Base-by-base conservation (phyloP, 371 early-diverging fungal genomes). In the Lichtheimia ramosa region DNA sequence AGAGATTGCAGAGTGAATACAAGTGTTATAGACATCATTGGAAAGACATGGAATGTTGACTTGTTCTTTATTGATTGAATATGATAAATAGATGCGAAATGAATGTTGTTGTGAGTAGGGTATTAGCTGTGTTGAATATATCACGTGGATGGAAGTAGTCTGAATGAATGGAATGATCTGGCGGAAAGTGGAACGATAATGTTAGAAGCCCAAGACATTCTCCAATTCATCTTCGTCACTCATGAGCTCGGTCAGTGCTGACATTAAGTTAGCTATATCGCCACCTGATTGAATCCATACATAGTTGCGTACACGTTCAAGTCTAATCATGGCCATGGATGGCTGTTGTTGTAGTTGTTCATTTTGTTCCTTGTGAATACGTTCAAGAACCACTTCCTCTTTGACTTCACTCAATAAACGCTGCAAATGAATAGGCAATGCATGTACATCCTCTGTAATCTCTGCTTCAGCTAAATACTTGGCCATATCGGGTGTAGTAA, bases 171-270 rank as follows among this genome's bases (percentile, higher is more conserved):
- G 7, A 34, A 34, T 34, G 34, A 34, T 10, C 34, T 34, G 34
- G 34, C 34, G 46, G 46, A 46, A 46, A 46, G 46, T 46, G 46
- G 46, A 24, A n/a, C 8, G 27, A 16, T 34, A 5, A 1, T 20
- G 2, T 56, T 21, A 58, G 42, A 58, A 41, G n/a, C 43, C 62
- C 18, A 62, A 27, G 24, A 64, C 42, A 25, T 59, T 52, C 20
- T 66, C 62, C 49, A 68, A 59, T 54, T 68, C 65, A 54, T 70
- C 77, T 42, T 76, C 77, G 56, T 76, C 71, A 46, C 63, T 59
- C 27, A 76, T 58, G 3, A 76, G 55, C 56, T 76, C 69, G 49
- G 50, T 49, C 2, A 76, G 34, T 15, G 55, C 50, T 1, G 50
- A 48, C 65, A 76, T 76, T 3, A 76, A 41, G 28, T 63, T 70